Evolutionary conservation across 805 yeast genomes (phyloP).

Genomic region (Starmerella tilneyi): DNA sequence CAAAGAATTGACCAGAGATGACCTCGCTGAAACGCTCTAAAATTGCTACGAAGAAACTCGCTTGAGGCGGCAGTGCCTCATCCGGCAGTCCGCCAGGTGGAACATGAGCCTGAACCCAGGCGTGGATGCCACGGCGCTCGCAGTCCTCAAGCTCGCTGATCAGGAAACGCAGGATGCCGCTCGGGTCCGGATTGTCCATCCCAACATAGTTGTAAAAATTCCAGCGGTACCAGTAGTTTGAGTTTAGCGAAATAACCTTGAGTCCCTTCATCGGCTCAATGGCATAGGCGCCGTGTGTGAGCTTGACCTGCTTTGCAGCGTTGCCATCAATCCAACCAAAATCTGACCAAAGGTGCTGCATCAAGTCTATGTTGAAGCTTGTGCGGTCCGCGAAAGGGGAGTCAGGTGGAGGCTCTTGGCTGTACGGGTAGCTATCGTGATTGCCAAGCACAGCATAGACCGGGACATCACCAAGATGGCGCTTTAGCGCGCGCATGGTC

Average conservation of each 20-base stretch:
- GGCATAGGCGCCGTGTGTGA: conserved; percentile 55
- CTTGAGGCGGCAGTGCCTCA: conserved; percentile 53
- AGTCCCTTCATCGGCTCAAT: conserved; percentile 46
- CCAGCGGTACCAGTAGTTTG: conserved; percentile 57
- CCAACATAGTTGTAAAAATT: conserved; percentile 49
- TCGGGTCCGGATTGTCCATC: conserved; percentile 45
- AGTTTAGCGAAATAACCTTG: conserved; percentile 52
- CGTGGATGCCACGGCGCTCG: conserved; percentile 49
- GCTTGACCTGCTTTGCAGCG: conserved; percentile 32
- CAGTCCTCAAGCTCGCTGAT: conserved; percentile 52
- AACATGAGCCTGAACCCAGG: conserved; percentile 65
- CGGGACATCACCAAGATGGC: conserved; percentile 41
- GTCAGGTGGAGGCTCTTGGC: conserved; percentile 49
- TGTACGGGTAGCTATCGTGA: conserved; percentile 65
- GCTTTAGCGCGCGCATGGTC: conserved; percentile 45
- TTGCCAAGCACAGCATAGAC: conserved; percentile 57
- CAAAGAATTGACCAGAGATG: conserved; percentile 59
- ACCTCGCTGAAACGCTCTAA: conserved; percentile 57
- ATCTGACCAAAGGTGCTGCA: conserved; percentile 42
- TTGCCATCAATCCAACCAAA: conserved; percentile 35
- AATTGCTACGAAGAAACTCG: conserved; percentile 45
- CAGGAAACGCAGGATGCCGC: conserved; percentile 53
- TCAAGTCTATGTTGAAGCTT: conserved; percentile 40
- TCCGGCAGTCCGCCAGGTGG: conserved; percentile 43
- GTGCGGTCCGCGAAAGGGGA: conserved; percentile 38